These are phyloP conservation scores for Groenewaldozyma auringiensis DNA, from an alignment of 1,139 yeast species.

Conservation along the genomic window DNA sequence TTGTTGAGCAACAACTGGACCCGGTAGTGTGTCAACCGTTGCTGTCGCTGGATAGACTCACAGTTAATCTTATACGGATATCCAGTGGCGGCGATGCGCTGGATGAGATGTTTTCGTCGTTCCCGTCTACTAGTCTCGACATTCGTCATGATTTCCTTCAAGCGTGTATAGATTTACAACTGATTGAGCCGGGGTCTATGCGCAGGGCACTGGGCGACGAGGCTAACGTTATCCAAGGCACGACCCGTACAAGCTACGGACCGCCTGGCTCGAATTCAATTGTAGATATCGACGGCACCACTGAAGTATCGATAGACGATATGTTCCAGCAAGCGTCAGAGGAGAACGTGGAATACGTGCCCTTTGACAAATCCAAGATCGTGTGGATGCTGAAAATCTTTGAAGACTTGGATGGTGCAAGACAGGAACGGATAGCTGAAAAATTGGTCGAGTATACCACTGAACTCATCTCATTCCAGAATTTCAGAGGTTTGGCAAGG, in stretches of 20 bases:
- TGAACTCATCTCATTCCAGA: conserved; percentile 17
- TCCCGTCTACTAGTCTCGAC: conserved; percentile 42
- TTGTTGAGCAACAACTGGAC: conserved; percentile 17
- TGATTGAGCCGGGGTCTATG: conserved; percentile 38
- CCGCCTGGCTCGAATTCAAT: conserved; percentile 7
- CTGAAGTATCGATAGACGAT: conserved; percentile 15
- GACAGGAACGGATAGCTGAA: conserved; percentile 23
- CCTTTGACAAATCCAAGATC: conserved; percentile 21
- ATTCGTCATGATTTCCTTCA: conserved; percentile 51
- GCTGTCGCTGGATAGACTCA: conserved; percentile 21
- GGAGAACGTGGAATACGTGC: conserved; percentile 24
- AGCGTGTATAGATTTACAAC: conserved; percentile 40
- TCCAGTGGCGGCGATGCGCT: conserved; percentile 29
- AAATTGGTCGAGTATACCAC: conserved; percentile 16
- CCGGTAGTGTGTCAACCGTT: conserved; percentile 23
- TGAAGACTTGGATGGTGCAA: conserved; percentile 24
- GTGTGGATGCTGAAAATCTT: conserved; percentile 18
- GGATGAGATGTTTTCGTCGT: conserved; percentile 40
- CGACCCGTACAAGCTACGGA: conserved; percentile 7
- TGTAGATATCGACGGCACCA: conserved; percentile 10
- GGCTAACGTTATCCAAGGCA: conserved; percentile 14
- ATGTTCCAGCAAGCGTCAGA: conserved; percentile 16
- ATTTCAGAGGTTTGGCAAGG: conserved; percentile 37
- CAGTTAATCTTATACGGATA: conserved; percentile 23
- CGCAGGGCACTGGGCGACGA: conserved; percentile 42